Evolutionary conservation across 1,284 basidiomycete species (phyloP).

Genomic region (Laetiporus sulphureus): DNA sequence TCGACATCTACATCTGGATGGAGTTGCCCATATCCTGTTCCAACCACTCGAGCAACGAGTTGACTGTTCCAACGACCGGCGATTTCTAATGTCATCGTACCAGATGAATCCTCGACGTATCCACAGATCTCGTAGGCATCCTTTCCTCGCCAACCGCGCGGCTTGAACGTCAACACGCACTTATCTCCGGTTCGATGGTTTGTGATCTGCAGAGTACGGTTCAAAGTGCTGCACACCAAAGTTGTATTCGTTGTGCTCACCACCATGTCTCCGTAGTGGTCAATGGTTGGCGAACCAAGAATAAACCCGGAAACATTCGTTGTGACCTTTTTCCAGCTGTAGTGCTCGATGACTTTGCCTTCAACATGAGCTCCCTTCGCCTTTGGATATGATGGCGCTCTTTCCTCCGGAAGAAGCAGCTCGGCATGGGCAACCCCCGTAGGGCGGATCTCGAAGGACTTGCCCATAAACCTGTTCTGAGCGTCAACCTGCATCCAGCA

Average conservation of each 20-base stretch:
- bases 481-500: conserved; percentile 87
- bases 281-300: conserved; percentile 88
- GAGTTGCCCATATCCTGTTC: conserved; percentile 57
- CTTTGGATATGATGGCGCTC: conserved; percentile 52
- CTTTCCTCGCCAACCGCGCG: conserved; percentile 89
- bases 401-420: conserved; percentile 70
- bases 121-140: conserved; percentile 93
- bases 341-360: conserved; percentile 73
- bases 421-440: conserved; percentile 92
- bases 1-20: conserved; percentile 66
- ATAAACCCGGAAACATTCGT: conserved; percentile 94
- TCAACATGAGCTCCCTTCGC: conserved; percentile 31
- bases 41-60: conserved; percentile 79
- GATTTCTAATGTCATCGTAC: conserved; percentile 78
- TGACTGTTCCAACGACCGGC: conserved; percentile 96
- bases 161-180: conserved; percentile 92
- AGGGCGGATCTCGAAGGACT: conserved; percentile 94
- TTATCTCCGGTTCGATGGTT: conserved; percentile 93
- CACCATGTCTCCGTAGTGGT: conserved; percentile 94
- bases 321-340: conserved; percentile 94
- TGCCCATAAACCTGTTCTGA: conserved; percentile 93
- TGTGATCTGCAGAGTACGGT: conserved; percentile 46
- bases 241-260: conserved; percentile 42
- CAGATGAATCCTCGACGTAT: conserved; percentile 64
- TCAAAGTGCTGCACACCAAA: neutral